A percentile compares a stretch with the other conserved stretches of the same genome.
Evolutionary conservation across 1,139 yeast species (phyloP).

Genomic region (Yamadazyma friedrichii): DNA sequence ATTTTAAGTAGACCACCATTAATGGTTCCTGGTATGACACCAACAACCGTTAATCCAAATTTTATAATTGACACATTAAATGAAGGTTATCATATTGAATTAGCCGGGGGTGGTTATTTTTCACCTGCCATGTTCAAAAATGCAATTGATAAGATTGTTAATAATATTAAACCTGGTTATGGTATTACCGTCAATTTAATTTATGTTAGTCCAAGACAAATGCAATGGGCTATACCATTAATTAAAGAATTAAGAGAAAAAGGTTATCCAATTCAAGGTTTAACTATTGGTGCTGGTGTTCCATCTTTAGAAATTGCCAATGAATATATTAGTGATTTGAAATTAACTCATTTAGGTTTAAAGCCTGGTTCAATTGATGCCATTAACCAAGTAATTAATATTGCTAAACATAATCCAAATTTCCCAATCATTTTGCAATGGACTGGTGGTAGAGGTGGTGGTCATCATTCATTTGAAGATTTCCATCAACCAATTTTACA

Average conservation of each 20-base stretch:
- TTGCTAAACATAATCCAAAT: slow-evolving; percentile 92
- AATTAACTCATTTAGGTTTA: slow-evolving; percentile 90
- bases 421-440: slow-evolving; percentile 98
- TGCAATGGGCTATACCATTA: slow-evolving; percentile 98
- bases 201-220: slow-evolving; percentile 95
- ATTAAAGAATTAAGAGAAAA: slow-evolving; percentile 82
- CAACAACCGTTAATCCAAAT: slow-evolving; percentile 92
- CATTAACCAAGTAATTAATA: slow-evolving; percentile 77
- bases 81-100: slow-evolving; percentile 95
- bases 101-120: slow-evolving; percentile 99
- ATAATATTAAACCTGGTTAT: slow-evolving; percentile 71
- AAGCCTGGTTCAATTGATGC: slow-evolving; percentile 98
- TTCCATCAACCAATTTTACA: slow-evolving; percentile 97
- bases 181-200: slow-evolving; percentile 91
- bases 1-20: slow-evolving; percentile 93
- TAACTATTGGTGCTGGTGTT: slow-evolving; percentile 99
- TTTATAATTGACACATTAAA: slow-evolving; percentile 91
- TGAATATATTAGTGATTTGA: slow-evolving; percentile 90
- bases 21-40: slow-evolving; percentile 99
- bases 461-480: slow-evolving; percentile 98
- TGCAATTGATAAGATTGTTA: slow-evolving; percentile 73
- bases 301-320: slow-evolving; percentile 97
- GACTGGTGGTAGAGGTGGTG: slow-evolving; percentile 99
- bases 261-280: slow-evolving; percentile 94
- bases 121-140: slow-evolving; percentile 63